Evolutionary conservation across 2,329 filamentous ascomycete genomes (phyloP), one percentile per base, ranked within the genome.

Genomic region (Penicillium sp.): DNA sequence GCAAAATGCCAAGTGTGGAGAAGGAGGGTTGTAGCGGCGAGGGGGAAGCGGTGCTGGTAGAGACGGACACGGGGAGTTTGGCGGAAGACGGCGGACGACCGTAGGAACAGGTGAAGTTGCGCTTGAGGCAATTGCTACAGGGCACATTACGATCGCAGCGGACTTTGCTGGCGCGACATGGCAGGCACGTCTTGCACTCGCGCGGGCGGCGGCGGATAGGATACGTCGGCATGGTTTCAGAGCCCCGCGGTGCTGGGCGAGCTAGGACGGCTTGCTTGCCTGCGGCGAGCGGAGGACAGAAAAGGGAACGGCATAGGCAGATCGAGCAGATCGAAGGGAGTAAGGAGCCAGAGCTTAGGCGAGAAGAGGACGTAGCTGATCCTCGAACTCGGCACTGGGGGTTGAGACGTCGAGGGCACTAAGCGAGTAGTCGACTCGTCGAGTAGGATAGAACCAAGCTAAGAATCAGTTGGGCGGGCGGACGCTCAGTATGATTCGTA

Each of bases 101-200:
- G 68, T 76, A 76, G 59, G 75, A 72, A 59, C 76, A 78, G 62
- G 68, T 73, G 62, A 76, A 76, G 54, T 76, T 76, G 60, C 77
- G 73, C 64, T 78, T 79, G 58, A 76, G 70, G 65, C 77, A 79
- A 64, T 78, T 78, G 57, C 74, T 68, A 56, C 77, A 79, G 45
- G 77, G 77, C 11, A 75, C 63, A 48, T 76, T 75, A 66, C 77
- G 76, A 68, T 79, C 76, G 66, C 77, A 79, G 62, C 80, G 76
- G 68, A 83, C 83, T 74, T 84, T 84, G 53, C 81, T 79, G 25
- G 78, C 76, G 48, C 81, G 80, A 60, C 82, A 84, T 16, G 78
- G 72, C 54, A 79, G 74, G 64, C 82, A 84, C 4, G 82, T 82
- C 65, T 83, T 81, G 65, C 73, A 75, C 65, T 75, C 72, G 60